phyloP scores from a whole-genome alignment of 345 rosid species.

The Durio zibethinus region DNA sequence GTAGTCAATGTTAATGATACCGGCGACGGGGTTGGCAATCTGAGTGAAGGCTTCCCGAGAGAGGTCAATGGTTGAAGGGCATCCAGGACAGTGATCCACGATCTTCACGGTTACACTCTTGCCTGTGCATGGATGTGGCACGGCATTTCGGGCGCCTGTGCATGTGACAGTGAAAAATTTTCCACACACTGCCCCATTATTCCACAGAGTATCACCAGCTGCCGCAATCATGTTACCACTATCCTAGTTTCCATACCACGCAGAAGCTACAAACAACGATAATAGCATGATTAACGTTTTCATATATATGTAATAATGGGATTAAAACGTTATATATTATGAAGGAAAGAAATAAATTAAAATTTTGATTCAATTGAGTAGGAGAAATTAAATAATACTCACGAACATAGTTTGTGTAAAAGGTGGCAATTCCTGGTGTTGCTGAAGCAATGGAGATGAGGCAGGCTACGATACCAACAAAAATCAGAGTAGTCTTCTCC shows the following conservation, averaged over 20 bases:
- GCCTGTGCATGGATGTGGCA: conserved; percentile 22
- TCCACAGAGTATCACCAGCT: conserved; percentile 25
- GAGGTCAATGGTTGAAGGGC: conserved; percentile 28
- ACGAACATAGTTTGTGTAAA: conserved; percentile 13
- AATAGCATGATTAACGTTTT: background rate
- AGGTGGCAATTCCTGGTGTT: conserved; percentile 22
- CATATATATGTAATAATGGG: no score
- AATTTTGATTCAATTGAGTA: background rate
- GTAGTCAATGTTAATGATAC: conserved; percentile 27
- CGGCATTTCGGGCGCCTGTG: conserved; percentile 10
- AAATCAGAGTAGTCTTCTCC: background rate
- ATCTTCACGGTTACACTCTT: conserved; percentile 19
- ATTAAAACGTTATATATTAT: no score
- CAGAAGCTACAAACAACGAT: conserved; percentile 13
- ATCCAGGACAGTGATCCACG: conserved; percentile 25
- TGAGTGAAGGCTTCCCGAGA: conserved; percentile 32
- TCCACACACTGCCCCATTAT: conserved; percentile 21
- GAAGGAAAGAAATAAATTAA: background rate
- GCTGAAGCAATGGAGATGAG: conserved; percentile 17
- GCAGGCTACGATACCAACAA: background rate
- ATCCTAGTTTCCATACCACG: conserved; percentile 12
- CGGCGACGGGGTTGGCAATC: conserved; percentile 26
- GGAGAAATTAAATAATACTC: conserved; percentile 4
- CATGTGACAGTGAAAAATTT: conserved; percentile 10
- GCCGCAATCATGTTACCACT: conserved; percentile 24